Conservation (phyloP, 108 stramenopile species). For the Cylindrotheca closterium region DNA sequence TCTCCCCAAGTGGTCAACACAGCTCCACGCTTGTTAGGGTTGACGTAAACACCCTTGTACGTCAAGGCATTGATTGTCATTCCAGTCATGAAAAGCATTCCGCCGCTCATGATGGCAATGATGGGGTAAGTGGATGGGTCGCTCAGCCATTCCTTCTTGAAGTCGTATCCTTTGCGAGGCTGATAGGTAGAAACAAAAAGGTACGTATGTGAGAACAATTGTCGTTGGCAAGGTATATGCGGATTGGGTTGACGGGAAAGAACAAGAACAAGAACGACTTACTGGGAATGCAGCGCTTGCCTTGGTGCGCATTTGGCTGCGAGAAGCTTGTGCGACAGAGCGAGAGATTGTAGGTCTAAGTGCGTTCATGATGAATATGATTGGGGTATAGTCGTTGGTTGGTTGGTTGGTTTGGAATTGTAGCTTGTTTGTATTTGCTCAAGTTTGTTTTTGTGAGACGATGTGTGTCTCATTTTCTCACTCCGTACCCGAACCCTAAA, state of each 20-base stretch:
- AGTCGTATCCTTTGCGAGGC: not conserved
- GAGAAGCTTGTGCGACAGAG: not conserved
- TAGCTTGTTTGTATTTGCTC: no score
- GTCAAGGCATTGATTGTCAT: conserved; percentile 47
- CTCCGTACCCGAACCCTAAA: no score
- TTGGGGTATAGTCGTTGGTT: not conserved
- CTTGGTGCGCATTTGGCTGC: not conserved
- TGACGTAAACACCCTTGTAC: conserved; percentile 66
- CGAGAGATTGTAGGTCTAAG: not conserved
- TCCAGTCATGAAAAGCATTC: conserved; percentile 55
- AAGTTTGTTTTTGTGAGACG: no score
- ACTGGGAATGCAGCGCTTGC: not conserved
- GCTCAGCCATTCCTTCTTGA: not conserved
- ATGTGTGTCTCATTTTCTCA: no score
- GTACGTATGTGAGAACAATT: no score
- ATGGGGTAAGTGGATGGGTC: conserved; percentile 62
- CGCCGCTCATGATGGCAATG: conserved; percentile 56
- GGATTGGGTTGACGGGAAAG: no score
- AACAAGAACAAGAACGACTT: no score
- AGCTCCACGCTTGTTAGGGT: conserved; percentile 30
- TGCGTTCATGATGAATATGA: not conserved
- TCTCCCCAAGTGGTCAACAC: conserved; percentile 6
- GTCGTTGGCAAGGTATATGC: no score
- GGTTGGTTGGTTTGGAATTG: no score
- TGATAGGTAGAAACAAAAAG: no score